Base-by-base conservation (phyloP, 805 yeast genomes). In the Priceomyces castillae region DNA sequence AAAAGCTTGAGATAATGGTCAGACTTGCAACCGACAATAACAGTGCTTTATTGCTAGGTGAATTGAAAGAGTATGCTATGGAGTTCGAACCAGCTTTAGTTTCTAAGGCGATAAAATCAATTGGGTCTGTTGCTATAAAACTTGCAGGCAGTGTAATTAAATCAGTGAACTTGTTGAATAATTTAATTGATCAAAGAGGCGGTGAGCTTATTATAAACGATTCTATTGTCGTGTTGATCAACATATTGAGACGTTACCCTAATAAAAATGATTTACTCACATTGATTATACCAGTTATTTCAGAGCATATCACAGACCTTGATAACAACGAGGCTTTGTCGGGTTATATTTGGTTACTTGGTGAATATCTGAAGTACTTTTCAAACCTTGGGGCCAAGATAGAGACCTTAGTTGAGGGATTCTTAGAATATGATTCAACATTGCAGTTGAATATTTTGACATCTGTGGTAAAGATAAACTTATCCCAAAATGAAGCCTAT, bases 51-150 rank as follows among this genome's bases (percentile, higher is more conserved):
- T 62, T 86, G 34, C 65, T 86, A 49, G 78, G 83, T 16, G 95
- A 86, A 61, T 66, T 86, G 47, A 81, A 83, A 57, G 95, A 86
- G 61, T 86, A 86, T 57, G 80, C 92, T 3, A 81, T 82, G 84
- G 96, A 87, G 57, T 81, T 89, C 53, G 97, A 92, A 56, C 80
- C 83, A 2, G 84, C 86, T 38, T 80, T 90, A 50, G 95, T 85
- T 12, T 60, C 74, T 34, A 76, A 81, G 47, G 75, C 92, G 2
- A 77, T 86, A 30, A 72, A 72, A 45, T 86, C 86, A 7, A 75
- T 86, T 49, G 84, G 88, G 0, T 84, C 86, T 39, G 74, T 86
- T 38, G 90, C 89, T 9, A 80, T 85, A 47, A 81, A 82, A 55
- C 63, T 82, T 14, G 70, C 77, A 4, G 73, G 67, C 42, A 68